Evolutionary conservation across 148 eudicot species (phyloP).

Genomic region (Chenopodium suecicum): DNA sequence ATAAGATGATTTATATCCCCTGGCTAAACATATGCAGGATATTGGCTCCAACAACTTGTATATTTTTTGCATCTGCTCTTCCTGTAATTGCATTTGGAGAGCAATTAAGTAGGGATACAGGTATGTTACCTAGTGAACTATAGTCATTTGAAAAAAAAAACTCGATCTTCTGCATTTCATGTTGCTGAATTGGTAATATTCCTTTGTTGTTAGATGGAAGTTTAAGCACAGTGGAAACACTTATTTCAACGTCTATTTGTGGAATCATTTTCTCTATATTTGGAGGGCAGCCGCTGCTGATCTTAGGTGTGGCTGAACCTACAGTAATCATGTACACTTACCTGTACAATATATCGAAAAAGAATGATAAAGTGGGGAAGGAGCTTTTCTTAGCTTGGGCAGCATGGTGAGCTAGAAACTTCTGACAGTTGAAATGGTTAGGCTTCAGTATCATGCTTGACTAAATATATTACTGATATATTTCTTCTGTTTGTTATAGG

Average conservation of each 20-base stretch:
- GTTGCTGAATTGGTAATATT: conserved; percentile 1
- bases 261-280: conserved; percentile 58
- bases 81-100: conserved; percentile 78
- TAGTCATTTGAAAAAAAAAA: background rate
- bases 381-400: conserved; percentile 64
- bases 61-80: conserved; percentile 75
- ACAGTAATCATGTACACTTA: conserved; percentile 63
- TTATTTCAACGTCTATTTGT: conserved; percentile 63
- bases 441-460: background rate
- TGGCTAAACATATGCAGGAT: conserved; percentile 32
- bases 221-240: conserved; percentile 64
- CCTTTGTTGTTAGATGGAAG: conserved; percentile 45
- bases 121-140: conserved; percentile 18
- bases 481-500: conserved; percentile 30
- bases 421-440: background rate
- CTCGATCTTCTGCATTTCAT: background rate
- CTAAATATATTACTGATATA: background rate
- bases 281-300: conserved; percentile 69
- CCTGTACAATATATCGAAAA: conserved; percentile 46
- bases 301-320: conserved; percentile 70
- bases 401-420: conserved; percentile 43
- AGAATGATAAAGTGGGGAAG: conserved; percentile 39
- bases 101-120: conserved; percentile 64
- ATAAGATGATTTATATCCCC: background rate
- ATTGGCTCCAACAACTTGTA: conserved; percentile 61